Conservation (phyloP, 1,284 basidiomycete genomes). For the Ceratobasidium sp. region DNA sequence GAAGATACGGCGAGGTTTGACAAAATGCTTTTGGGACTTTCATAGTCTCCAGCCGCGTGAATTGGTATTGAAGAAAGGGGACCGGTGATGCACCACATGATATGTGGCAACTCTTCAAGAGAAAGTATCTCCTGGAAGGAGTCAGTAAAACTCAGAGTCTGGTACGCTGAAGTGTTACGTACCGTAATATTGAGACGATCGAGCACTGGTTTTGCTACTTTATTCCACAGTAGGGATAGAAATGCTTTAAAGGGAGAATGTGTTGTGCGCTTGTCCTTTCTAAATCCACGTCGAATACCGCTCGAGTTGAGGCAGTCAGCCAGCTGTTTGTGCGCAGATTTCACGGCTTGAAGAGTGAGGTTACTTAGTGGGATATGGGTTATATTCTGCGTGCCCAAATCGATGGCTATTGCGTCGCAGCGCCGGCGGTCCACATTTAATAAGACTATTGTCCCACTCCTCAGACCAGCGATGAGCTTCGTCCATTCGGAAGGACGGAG, state of each 20-base stretch:
- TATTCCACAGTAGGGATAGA: background rate
- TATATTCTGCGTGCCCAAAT: background rate
- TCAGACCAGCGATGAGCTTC: background rate
- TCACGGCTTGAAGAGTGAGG: background rate
- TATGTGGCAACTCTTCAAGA: background rate
- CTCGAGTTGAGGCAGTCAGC: background rate
- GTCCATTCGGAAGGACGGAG: background rate
- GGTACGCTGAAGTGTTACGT: background rate
- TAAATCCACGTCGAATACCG: background rate
- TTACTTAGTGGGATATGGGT: background rate
- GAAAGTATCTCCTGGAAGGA: background rate
- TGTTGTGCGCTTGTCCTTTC: background rate
- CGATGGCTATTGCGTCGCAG: background rate
- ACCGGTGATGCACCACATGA: conserved; percentile 16
- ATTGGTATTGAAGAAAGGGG: conserved; percentile 3
- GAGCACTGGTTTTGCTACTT: background rate
- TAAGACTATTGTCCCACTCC: background rate
- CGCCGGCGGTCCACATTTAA: background rate
- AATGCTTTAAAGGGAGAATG: background rate
- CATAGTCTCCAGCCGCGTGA: background rate
- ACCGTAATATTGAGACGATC: background rate
- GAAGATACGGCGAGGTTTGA: background rate
- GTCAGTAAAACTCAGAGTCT: background rate
- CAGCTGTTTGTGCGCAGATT: background rate
- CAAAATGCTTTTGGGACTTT: background rate